Conservation (phyloP, 768 basidiomycete genomes). For the Kwoniella europaea region DNA sequence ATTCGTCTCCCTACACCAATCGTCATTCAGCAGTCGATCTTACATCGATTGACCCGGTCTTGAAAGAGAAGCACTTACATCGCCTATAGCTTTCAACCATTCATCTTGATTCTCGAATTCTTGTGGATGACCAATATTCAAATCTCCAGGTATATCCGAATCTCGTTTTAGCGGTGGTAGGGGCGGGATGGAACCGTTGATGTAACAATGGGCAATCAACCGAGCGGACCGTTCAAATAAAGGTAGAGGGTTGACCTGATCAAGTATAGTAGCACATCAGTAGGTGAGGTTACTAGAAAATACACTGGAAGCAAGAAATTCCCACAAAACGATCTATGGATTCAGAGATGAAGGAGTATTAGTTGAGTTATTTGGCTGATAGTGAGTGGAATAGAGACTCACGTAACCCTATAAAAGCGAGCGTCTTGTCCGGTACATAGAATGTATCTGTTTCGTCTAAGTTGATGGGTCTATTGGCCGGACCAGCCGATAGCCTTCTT, state of each 20-base stretch:
- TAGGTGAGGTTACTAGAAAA: neutral
- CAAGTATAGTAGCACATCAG: neutral
- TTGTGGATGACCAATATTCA: constrained; percentile 2
- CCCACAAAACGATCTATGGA: neutral
- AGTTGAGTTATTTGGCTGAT: neutral
- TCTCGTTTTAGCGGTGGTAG: neutral
- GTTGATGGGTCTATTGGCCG: too few relatives aligned
- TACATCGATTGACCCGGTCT: neutral
- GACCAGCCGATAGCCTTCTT: too few relatives aligned
- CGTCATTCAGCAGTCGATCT: neutral
- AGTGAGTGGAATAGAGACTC: neutral
- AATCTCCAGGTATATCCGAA: neutral
- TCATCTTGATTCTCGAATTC: constrained; percentile 2
- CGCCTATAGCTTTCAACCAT: constrained; percentile 5
- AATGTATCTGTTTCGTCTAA: too few relatives aligned
- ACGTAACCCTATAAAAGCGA: neutral
- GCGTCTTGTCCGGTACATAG: neutral
- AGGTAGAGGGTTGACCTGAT: constrained; percentile 3
- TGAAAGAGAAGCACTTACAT: neutral
- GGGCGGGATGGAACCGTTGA: neutral
- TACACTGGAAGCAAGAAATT: neutral
- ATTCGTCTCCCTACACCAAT: neutral
- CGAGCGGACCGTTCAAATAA: neutral
- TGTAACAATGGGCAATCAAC: neutral
- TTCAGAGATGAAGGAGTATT: neutral